Evolutionary conservation across 73 alveolate species (phyloP).

Genomic region (Paramecium biaurelia): DNA sequence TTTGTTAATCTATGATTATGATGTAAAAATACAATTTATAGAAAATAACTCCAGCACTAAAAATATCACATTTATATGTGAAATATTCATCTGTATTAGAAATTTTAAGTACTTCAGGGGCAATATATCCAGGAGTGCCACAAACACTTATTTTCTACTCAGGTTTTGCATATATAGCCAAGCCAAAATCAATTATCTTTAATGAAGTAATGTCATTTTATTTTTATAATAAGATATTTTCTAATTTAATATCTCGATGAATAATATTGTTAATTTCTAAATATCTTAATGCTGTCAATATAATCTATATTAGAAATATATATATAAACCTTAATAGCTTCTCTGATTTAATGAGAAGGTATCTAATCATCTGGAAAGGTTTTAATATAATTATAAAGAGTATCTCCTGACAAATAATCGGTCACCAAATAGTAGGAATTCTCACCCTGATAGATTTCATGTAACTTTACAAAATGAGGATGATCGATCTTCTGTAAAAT

Average conservation of each 20-base stretch:
- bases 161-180: constrained; percentile 59
- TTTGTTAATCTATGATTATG: not conserved
- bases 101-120: constrained; percentile 62
- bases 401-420: constrained; percentile 25
- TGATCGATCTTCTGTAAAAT: not conserved
- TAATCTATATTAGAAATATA: not conserved
- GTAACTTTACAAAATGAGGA: not conserved
- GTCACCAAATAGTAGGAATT: constrained; percentile 13
- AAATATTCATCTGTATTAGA: not conserved
- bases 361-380: not conserved
- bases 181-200: constrained; percentile 77
- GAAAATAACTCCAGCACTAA: constrained; percentile 29
- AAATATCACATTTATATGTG: not conserved
- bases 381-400: constrained; percentile 3
- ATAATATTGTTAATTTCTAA: constrained; percentile 52
- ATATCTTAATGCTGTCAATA: constrained; percentile 38
- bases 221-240: constrained; percentile 58
- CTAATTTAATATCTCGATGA: constrained; percentile 67
- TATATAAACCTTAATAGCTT: not conserved
- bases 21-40: not conserved
- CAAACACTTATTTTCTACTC: constrained; percentile 3
- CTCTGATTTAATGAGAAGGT: not conserved
- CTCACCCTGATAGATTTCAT: constrained; percentile 15
- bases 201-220: constrained; percentile 44
- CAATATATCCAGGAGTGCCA: constrained; percentile 72